Evolutionary conservation across 1,284 basidiomycete genomes (phyloP), one percentile per base, ranked within the genome.

Genomic region (Cutaneotrichosporon arboriforme): DNA sequence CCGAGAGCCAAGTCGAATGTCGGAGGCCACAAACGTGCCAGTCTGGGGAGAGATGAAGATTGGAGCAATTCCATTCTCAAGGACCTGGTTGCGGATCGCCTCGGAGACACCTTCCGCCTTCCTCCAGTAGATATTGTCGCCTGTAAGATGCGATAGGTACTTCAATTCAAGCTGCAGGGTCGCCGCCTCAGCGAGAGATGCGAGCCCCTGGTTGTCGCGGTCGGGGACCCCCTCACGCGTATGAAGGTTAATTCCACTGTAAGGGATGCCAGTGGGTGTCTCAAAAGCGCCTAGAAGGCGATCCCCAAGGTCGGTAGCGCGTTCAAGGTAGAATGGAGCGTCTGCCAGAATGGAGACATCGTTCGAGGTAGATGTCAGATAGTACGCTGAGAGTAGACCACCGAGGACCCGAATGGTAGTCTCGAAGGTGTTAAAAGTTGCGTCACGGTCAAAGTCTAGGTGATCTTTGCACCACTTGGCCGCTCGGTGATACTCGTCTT

Each of bases 81-180:
- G 76, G 20, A 80, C 78, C n/a, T 83, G 82, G 9, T 73, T 68
- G 59, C 82, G 83, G 8, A 58, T 41, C 2, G 52, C 54, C 7
- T 46, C 40, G 15, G 80, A 70, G 36, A 86, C 88, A 63, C 79
- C 80, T 69, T 94, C 91, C 1, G 80, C 90, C 51, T 84, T 84
- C 46, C 81, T 77, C 91, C 91, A 96, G 68, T 89, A 97, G 2
- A 76, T 75, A 10, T 81, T 79, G 51, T 94, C 83, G 4, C 83
- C 85, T 0, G 87, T 91, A 46, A 94, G 72, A 58, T 86, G 76
- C 38, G 84, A 84, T n/a, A 97, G 79, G 68, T 96, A 94, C 63
- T 87, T 85, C 72, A 97, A 85, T 74, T 94, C 92, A 21, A 96
- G 81, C 71, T 93, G 90, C 22, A 91, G 74, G 1, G 87, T 91